These are phyloP conservation scores for Exophiala mesophila DNA, from an alignment of 2,329 filamentous ascomycete species.

Conservation along the genomic window DNA sequence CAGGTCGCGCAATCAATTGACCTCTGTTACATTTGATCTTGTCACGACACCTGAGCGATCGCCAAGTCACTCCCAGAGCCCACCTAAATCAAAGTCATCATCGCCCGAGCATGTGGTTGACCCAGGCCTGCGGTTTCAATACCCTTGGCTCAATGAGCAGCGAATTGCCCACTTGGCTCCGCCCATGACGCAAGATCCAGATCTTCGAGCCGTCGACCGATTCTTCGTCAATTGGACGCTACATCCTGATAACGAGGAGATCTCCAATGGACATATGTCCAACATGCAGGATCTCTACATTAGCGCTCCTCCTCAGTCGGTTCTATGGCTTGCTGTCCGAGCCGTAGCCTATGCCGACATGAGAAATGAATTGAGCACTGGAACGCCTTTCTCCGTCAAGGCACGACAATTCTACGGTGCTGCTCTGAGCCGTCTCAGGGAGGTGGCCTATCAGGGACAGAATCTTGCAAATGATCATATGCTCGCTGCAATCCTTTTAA, in stretches of 20 bases:
- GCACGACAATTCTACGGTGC: constrained; percentile 10
- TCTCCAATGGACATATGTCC: constrained; percentile 6
- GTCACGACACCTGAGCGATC: too few relatives aligned
- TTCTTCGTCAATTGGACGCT: constrained; percentile 14
- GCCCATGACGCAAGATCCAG: constrained; percentile 2
- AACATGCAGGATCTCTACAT: constrained; percentile 6
- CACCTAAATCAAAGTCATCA: not conserved
- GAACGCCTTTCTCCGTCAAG: constrained; percentile 2
- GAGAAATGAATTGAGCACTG: constrained; percentile 1
- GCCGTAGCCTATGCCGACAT: constrained; percentile 13
- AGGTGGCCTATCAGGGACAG: constrained; percentile 4
- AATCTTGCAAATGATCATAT: constrained; percentile 7
- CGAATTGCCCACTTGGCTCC: not conserved
- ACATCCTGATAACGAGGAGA: constrained; percentile 9
- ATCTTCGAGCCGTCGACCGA: constrained; percentile 9
- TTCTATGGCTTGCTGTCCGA: constrained; percentile 10
- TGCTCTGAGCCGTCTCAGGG: constrained; percentile 3
- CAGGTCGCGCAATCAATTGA: not conserved
- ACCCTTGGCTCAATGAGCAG: constrained; percentile 7
- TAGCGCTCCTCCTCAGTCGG: constrained; percentile 3
- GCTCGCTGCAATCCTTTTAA: constrained; percentile 13
- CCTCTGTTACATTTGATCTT: not conserved
- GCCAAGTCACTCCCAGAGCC: not conserved
- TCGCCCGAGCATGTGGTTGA: not conserved
- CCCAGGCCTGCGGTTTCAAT: not conserved